phyloP scores from a whole-genome alignment of 371 early-diverging fungal species.

The Mortierella sp. region DNA sequence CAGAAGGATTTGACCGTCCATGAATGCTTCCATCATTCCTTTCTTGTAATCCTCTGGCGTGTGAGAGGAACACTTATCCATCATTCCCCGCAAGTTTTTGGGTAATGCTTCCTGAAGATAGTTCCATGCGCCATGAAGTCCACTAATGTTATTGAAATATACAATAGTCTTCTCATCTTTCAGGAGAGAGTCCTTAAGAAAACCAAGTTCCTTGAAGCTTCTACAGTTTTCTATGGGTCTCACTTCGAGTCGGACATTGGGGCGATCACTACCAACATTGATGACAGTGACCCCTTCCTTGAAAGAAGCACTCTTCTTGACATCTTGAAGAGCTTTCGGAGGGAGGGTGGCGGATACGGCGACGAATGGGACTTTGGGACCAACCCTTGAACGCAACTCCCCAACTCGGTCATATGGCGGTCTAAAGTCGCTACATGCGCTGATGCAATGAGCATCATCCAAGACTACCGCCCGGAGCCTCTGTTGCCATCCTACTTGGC shows the following conservation, averaged over 20 bases:
- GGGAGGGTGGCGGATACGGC: slow-evolving; percentile 31
- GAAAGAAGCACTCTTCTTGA: slow-evolving; percentile 8
- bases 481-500: background rate
- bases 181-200: background rate
- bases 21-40: background rate
- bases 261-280: slow-evolving; percentile 26
- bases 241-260: slow-evolving; percentile 14
- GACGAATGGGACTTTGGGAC: background rate
- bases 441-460: slow-evolving; percentile 35
- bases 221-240: background rate
- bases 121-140: background rate
- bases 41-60: slow-evolving; percentile 7
- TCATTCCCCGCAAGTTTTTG: background rate
- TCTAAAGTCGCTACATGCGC: slow-evolving; percentile 19
- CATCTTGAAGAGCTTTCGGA: background rate
- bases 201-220: slow-evolving; percentile 1
- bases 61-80: slow-evolving; percentile 2
- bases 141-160: slow-evolving; percentile 15
- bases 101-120: background rate
- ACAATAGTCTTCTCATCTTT: slow-evolving; percentile 22
- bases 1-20: background rate
- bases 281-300: background rate
- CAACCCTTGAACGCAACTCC: slow-evolving; percentile 7
- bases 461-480: slow-evolving; percentile 5
- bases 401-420: slow-evolving; percentile 5